Base-by-base conservation (phyloP, 192 early-diverging fungal species). In the Coemansia sp. region DNA sequence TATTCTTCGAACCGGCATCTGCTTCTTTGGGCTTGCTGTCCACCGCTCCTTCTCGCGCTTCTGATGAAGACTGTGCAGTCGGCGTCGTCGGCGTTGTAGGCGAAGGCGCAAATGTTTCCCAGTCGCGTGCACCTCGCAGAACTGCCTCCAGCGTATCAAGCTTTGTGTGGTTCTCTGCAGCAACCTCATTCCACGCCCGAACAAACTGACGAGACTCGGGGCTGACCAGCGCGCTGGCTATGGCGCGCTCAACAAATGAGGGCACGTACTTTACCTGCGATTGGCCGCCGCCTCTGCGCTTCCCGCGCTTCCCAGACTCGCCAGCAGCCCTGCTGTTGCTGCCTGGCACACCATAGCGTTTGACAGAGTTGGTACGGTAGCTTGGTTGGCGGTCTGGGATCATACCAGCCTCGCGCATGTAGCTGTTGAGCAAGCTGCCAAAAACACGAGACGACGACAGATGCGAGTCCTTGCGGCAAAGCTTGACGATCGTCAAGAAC, bases 151-250 rank as follows among this genome's bases (percentile, higher is more conserved):
- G 67, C 23, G 75, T 78, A 17, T 83, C 74, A 6, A 82, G 62
- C 58, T 76, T 76, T 17, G 71, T 74, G 23, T 78, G 70, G 70
- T 85, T 82, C 57, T 79, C 74, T 8, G 62, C 50, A 3, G 87
- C 83, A 1, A 89, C 74, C 40, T 87, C 85, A 22, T 82, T 67
- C 90, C 90, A 92, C 1, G 87, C 85, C 45, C 83, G 80, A 19
- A 84, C 71, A 70, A 83, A 92, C 13, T 81, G 76, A 20, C 90
- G 81, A 20, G 84, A 83, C 76, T 90, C 88, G 22, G 90, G 89
- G 61, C 89, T 89, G 59, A 90, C 83, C 25, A 92, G 66, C 0
- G 88, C 89, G 49, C 86, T 87, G 9, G 87, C 83, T 4, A 92
- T 73, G 1, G 89, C 86, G 20, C 83, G 74, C 66, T 92, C 90